Conservation (phyloP, 148 eudicot species). For the Rhododendron kiyosumense region DNA sequence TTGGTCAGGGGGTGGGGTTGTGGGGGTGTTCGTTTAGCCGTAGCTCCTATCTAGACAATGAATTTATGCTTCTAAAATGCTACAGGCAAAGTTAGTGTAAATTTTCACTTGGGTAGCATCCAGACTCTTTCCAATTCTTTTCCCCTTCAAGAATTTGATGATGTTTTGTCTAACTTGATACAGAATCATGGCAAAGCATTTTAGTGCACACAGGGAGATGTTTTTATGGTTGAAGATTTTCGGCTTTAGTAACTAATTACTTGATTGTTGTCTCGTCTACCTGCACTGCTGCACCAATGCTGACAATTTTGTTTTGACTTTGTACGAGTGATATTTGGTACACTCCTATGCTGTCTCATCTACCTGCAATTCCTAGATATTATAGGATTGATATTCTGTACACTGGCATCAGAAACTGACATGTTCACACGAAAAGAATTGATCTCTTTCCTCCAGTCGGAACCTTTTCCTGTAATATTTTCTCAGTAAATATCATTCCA, state of each 20-base stretch:
- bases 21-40: background rate
- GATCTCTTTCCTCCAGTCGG: background rate
- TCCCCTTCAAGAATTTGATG: background rate
- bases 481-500: background rate
- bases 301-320: background rate
- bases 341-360: background rate
- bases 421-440: background rate
- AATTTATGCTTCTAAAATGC: background rate
- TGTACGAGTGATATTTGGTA: background rate
- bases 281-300: background rate
- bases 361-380: background rate
- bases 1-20: background rate
- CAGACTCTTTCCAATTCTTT: background rate
- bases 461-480: background rate
- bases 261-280: background rate
- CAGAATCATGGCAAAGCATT: background rate
- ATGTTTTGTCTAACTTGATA: background rate
- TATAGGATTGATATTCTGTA: background rate
- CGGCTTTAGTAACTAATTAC: background rate
- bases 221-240: background rate
- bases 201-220: background rate
- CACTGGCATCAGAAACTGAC: background rate
- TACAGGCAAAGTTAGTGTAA: background rate
- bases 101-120: background rate
- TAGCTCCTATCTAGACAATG: background rate